phyloP scores from a whole-genome alignment of 2,329 filamentous ascomycete species.

The Fusarium temperatum region DNA sequence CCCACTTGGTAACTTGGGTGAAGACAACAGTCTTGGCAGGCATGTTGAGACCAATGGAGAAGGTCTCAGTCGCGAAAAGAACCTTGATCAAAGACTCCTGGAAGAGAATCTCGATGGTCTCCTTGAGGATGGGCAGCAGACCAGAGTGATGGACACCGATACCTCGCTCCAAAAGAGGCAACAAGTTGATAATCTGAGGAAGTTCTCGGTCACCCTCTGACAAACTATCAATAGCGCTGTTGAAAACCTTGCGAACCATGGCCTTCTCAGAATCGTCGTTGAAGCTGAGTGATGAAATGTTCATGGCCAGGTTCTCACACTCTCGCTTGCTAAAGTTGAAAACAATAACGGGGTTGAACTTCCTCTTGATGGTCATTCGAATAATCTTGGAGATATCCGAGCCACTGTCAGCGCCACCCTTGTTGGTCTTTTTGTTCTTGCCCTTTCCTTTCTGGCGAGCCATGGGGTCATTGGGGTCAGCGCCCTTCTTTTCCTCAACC shows the following conservation, averaged over 20 bases:
- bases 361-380: constrained; percentile 98
- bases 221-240: constrained; percentile 89
- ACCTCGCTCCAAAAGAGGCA: constrained; percentile 87
- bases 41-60: constrained; percentile 99
- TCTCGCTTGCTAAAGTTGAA: constrained; percentile 99
- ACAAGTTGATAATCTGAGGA: constrained; percentile 88
- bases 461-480: constrained; percentile 80
- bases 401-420: constrained; percentile 79
- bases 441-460: constrained; percentile 87
- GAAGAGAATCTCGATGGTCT: constrained; percentile 98
- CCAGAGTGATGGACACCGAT: constrained; percentile 98
- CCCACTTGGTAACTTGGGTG: constrained; percentile 94
- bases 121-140: constrained; percentile 92
- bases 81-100: constrained; percentile 98
- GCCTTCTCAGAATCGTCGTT: constrained; percentile 96
- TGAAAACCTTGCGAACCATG: constrained; percentile 94
- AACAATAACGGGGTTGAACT: constrained; percentile 97
- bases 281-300: constrained; percentile 88
- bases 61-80: constrained; percentile 96
- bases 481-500: constrained; percentile 87
- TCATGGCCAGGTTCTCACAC: constrained; percentile 88
- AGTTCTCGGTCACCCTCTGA: constrained; percentile 90
- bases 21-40: constrained; percentile 99
- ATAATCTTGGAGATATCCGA: constrained; percentile 97
- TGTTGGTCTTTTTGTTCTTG: constrained; percentile 91